Percentiles rank a stretch among this genome's conserved stretches.
These are phyloP conservation scores for Cyclotella cryptica DNA, from an alignment of 108 stramenopile species.

Conservation along the genomic window DNA sequence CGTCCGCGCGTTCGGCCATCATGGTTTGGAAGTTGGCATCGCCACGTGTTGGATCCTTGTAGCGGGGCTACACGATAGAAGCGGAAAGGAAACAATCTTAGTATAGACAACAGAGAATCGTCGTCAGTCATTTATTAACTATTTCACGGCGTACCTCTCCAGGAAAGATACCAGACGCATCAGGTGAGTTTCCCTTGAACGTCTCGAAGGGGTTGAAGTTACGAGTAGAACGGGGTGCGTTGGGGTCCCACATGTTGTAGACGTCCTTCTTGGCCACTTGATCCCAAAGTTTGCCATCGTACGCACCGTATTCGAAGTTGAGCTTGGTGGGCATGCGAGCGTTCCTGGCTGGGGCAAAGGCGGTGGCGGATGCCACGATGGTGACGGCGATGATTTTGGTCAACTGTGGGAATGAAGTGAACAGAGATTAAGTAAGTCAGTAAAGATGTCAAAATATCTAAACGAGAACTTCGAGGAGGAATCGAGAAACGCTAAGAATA, in stretches of 20 bases:
- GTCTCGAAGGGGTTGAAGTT: slow-evolving; percentile 98
- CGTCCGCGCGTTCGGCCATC: slow-evolving; percentile 78
- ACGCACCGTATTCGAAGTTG: slow-evolving; percentile 74
- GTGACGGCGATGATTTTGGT: slow-evolving; percentile 45
- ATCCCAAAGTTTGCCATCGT: slow-evolving; percentile 90
- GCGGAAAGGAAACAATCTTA: slow-evolving; percentile 17
- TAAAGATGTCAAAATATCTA: background rate
- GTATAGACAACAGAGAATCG: background rate
- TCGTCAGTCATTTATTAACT: background rate
- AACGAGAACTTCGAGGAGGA: background rate
- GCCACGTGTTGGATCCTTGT: slow-evolving; percentile 91
- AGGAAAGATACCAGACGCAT: slow-evolving; percentile 86
- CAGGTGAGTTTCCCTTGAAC: slow-evolving; percentile 73
- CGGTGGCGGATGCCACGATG: slow-evolving; percentile 57
- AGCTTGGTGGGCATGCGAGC: slow-evolving; percentile 58
- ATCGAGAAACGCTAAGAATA: background rate
- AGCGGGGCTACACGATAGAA: slow-evolving; percentile 57
- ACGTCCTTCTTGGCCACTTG: slow-evolving; percentile 84
- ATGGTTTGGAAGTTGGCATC: slow-evolving; percentile 84
- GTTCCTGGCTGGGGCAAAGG: slow-evolving; percentile 49
- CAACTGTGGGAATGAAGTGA: slow-evolving; percentile 31
- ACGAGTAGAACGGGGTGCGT: slow-evolving; percentile 68
- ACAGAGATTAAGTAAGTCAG: background rate
- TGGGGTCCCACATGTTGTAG: slow-evolving; percentile 87
- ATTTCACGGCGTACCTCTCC: slow-evolving; percentile 58